Evolutionary conservation across 2,329 filamentous ascomycete genomes (phyloP), one percentile per base, ranked within the genome.

Genomic region (Exophiala alcalophila): DNA sequence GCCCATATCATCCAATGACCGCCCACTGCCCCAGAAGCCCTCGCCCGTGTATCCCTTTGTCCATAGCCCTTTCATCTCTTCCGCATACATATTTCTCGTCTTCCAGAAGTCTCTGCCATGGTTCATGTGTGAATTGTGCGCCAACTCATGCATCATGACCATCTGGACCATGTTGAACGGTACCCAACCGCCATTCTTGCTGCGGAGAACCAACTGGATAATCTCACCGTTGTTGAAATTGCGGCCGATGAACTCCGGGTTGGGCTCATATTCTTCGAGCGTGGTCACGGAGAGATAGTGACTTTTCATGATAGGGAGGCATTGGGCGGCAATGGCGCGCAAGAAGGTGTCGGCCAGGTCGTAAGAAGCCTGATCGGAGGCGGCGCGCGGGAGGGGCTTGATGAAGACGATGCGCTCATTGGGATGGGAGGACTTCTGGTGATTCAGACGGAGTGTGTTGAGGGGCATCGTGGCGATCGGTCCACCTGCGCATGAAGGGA

Each of bases 91-190:
- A 62, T 92, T 85, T 32, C 87, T 72, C 12, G 90, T 83, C 7
- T 77, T 76, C 87, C 88, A 94, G 58, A 94, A 94, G 2, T 78
- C 80, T 41, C 78, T 75, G 2, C 81, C 84, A 61, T 94, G 88
- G 62, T 94, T 94, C 89, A 94, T 94, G 61, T 94, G 83, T 63
- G 86, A 84, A 72, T 85, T 90, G 63, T 94, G 87, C 3, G 87
- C 87, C 20, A 94, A 70, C 59, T 92, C 86, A 61, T 94, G 88
- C 79, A 94, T 90, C 88, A 94, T 94, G 53, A 94, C 86, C 85
- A 92, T 91, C 65, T 92, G 86, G 11, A 94, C 85, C 59, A 89
- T 88, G 49, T 80, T 73, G 59, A 92, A 89, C 0, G 86, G 84
- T 15, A 94, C 70, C 88, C 88, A 94, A 45, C 62, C 55, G 5